Conservation (phyloP, 805 yeast genomes). For the Hanseniaspora guilliermondii region DNA sequence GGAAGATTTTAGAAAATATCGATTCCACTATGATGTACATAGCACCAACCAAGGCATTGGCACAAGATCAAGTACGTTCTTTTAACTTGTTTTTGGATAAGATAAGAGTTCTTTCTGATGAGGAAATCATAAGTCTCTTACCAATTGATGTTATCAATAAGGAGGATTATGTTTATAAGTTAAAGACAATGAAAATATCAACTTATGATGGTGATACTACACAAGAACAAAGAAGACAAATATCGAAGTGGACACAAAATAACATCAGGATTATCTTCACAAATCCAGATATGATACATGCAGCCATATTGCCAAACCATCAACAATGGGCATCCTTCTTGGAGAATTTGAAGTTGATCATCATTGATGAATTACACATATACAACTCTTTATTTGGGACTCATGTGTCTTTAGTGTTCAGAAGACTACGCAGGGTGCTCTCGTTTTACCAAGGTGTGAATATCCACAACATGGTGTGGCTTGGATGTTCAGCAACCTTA, state of each 20-base stretch:
- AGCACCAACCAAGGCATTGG: constrained; percentile 94
- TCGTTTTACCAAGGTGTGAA: constrained; percentile 31
- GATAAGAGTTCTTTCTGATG: constrained; percentile 6
- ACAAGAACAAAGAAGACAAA: constrained; percentile 35
- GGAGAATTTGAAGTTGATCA: constrained; percentile 52
- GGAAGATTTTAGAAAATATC: constrained; percentile 30
- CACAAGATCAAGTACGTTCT: constrained; percentile 91
- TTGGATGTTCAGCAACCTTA: constrained; percentile 91
- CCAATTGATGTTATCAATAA: neutral
- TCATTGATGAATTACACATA: constrained; percentile 75
- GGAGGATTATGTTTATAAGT: constrained; percentile 2
- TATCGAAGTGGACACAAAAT: constrained; percentile 34
- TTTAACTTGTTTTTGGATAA: constrained; percentile 45
- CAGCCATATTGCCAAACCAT: constrained; percentile 69
- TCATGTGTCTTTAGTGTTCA: constrained; percentile 74
- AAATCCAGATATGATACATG: constrained; percentile 88
- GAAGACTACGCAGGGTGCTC: constrained; percentile 62
- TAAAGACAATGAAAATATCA: constrained; percentile 42
- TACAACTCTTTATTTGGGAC: constrained; percentile 88
- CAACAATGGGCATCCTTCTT: constrained; percentile 63
- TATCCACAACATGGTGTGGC: constrained; percentile 31
- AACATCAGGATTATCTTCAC: constrained; percentile 72
- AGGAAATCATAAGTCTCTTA: constrained; percentile 10
- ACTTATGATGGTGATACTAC: constrained; percentile 95
- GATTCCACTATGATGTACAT: constrained; percentile 62